Conservation (phyloP, 116 monocot species). For the Posidonia oceanica region DNA sequence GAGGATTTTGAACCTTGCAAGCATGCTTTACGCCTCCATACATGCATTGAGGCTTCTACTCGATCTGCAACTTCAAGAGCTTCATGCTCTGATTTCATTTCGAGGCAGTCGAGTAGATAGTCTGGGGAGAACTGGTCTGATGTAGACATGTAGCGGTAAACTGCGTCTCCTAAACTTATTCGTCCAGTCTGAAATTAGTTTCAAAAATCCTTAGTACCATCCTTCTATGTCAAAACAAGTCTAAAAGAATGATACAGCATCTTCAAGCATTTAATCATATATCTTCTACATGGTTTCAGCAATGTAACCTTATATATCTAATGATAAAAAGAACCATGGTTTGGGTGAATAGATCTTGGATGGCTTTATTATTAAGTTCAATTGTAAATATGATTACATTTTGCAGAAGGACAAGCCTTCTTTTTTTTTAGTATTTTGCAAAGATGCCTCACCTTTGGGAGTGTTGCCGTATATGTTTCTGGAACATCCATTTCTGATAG, state of each 20-base stretch:
- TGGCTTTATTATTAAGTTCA: too few relatives aligned
- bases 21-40: conserved; percentile 71
- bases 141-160: conserved; percentile 44
- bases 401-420: too few relatives aligned
- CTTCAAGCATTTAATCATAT: too few relatives aligned
- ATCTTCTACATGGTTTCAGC: too few relatives aligned
- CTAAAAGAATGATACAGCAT: too few relatives aligned
- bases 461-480: conserved; percentile 44
- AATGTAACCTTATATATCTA: too few relatives aligned
- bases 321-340: too few relatives aligned
- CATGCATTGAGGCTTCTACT: conserved; percentile 62
- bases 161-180: conserved; percentile 45
- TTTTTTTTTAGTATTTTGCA: neutral
- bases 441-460: conserved; percentile 50
- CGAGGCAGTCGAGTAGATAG: conserved; percentile 44
- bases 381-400: too few relatives aligned
- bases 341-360: too few relatives aligned
- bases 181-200: conserved; percentile 40
- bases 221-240: too few relatives aligned
- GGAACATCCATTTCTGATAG: conserved; percentile 78
- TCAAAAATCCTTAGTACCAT: neutral
- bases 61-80: conserved; percentile 66
- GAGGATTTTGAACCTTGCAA: conserved; percentile 36
- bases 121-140: conserved; percentile 57
- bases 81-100: conserved; percentile 63